Evolutionary conservation across 805 yeast genomes (phyloP).

Genomic region (Metschnikowia shivogae): DNA sequence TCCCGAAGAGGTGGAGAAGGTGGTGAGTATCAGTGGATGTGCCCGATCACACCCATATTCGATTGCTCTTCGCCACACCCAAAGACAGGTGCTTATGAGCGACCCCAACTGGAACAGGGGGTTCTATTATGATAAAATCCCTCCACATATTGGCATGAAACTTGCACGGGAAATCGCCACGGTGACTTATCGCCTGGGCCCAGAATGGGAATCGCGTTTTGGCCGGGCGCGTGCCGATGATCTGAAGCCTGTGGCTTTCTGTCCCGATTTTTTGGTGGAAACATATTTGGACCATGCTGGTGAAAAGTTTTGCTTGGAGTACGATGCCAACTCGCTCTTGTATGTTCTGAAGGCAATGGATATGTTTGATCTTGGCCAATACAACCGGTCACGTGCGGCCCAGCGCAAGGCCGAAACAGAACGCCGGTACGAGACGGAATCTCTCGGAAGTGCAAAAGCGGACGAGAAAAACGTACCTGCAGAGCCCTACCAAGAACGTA

Average conservation of each 20-base stretch:
- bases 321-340: conserved; percentile 84
- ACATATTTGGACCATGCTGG: conserved; percentile 94
- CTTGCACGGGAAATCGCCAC: conserved; percentile 92
- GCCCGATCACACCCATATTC: conserved; percentile 93
- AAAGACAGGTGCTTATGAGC: conserved; percentile 88
- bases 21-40: conserved; percentile 85
- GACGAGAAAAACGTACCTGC: conserved; percentile 33
- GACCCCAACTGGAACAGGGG: conserved; percentile 96
- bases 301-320: conserved; percentile 85
- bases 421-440: conserved; percentile 11
- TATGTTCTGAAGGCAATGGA: conserved; percentile 95
- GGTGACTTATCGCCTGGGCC: conserved; percentile 90
- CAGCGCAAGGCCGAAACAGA: conserved; percentile 38
- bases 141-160: conserved; percentile 95
- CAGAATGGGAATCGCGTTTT: conserved; percentile 93
- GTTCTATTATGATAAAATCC: conserved; percentile 69
- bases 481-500: conserved; percentile 53
- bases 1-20: conserved; percentile 66
- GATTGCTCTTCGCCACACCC: conserved; percentile 89
- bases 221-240: conserved; percentile 87
- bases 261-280: conserved; percentile 91
- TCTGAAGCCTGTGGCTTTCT: conserved; percentile 71
- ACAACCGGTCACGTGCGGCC: conserved; percentile 43
- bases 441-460: conserved; percentile 2
- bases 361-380: conserved; percentile 69